Percentiles rank a stretch among this genome's conserved stretches.
Conservation (phyloP, 2,329 filamentous ascomycete genomes). For the Aspergillus persii region DNA sequence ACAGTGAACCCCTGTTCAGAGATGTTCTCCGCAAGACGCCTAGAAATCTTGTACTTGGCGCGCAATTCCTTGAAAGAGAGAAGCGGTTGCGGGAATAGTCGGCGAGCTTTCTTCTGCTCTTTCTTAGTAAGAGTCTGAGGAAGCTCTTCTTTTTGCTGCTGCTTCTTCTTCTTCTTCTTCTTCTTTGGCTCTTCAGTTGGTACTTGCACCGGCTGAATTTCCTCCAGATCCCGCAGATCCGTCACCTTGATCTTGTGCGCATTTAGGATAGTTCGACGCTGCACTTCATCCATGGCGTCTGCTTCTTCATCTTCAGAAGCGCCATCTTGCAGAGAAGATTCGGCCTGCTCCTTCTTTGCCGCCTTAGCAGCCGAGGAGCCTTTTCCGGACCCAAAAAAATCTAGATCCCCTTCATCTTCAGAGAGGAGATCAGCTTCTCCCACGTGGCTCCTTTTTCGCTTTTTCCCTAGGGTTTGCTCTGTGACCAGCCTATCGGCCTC, state of each 20-base stretch:
- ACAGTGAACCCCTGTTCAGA: slow-evolving; percentile 78
- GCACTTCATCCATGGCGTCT: slow-evolving; percentile 59
- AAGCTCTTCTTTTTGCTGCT: slow-evolving; percentile 49
- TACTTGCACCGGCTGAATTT: slow-evolving; percentile 25
- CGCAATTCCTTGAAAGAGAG: slow-evolving; percentile 72
- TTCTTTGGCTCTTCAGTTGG: slow-evolving; percentile 39
- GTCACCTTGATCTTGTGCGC: slow-evolving; percentile 84
- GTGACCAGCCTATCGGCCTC: slow-evolving; percentile 29
- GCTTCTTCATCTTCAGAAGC: slow-evolving; percentile 24
- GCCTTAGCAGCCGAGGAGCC: slow-evolving; percentile 21
- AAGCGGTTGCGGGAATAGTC: slow-evolving; percentile 76
- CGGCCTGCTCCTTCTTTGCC: slow-evolving; percentile 14
- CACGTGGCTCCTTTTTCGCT: slow-evolving; percentile 37
- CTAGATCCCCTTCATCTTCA: slow-evolving; percentile 27
- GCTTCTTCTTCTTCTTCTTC: slow-evolving; percentile 58
- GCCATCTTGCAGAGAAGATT: slow-evolving; percentile 20
- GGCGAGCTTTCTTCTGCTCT: slow-evolving; percentile 50
- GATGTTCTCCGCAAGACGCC: slow-evolving; percentile 73
- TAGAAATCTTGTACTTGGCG: slow-evolving; percentile 69
- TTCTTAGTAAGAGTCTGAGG: slow-evolving; percentile 43
- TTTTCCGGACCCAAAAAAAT: slow-evolving; percentile 38
- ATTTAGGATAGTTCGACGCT: slow-evolving; percentile 71
- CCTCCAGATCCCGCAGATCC: slow-evolving; percentile 59
- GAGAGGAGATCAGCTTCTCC: slow-evolving; percentile 20
- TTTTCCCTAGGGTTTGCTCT: slow-evolving; percentile 27